Conservation (phyloP, 208 protist species). For the Trypanosoma melophagium region DNA sequence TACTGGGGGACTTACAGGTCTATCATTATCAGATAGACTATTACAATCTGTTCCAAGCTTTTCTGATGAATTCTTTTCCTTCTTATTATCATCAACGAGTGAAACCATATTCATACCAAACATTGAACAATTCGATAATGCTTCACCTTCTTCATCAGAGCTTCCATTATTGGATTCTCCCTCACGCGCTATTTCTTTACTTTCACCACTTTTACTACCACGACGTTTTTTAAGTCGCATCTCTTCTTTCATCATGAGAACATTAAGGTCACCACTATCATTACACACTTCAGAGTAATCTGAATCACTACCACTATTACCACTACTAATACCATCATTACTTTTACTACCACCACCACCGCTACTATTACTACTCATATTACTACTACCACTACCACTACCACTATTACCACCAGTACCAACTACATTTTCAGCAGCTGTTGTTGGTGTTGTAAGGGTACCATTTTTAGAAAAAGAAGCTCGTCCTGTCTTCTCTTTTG, state of each 20-base stretch:
- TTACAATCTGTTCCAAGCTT: neutral
- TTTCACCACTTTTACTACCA: neutral
- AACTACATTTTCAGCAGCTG: neutral
- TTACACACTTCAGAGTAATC: slow-evolving; percentile 49
- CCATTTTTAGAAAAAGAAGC: neutral
- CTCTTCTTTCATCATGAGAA: slow-evolving; percentile 58
- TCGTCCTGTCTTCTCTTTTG: slow-evolving; percentile 1
- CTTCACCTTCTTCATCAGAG: slow-evolving; percentile 11
- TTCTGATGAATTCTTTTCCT: neutral
- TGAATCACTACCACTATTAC: slow-evolving; percentile 8
- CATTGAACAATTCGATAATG: slow-evolving; percentile 13
- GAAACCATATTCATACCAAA: slow-evolving; percentile 1
- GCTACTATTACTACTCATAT: neutral
- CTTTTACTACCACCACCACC: neutral
- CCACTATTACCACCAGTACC: slow-evolving; percentile 3
- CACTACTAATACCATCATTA: neutral
- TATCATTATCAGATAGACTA: neutral
- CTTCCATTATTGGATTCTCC: neutral
- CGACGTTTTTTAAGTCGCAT: slow-evolving; percentile 30
- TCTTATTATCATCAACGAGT: neutral
- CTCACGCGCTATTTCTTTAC: neutral
- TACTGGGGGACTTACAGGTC: neutral
- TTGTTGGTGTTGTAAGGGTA: too few relatives aligned
- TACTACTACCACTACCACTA: slow-evolving; percentile 13
- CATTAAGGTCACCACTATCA: slow-evolving; percentile 65